Percentiles rank a stretch among this genome's conserved stretches.
These are phyloP conservation scores for Saturnispora silvae DNA, from an alignment of 805 yeast species.

Conservation along the genomic window DNA sequence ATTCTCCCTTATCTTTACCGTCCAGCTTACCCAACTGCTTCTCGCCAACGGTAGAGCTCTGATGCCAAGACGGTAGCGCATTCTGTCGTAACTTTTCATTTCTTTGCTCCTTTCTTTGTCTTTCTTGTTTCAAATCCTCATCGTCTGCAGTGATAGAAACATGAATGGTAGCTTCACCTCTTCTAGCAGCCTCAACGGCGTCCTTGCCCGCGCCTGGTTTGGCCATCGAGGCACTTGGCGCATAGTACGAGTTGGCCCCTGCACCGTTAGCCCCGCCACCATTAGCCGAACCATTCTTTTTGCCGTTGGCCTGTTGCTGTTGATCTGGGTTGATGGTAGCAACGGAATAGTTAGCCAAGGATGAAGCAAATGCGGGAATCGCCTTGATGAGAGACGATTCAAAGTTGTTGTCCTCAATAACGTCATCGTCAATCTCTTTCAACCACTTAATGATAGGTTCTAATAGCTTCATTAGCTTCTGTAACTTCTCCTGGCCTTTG, in stretches of 20 bases:
- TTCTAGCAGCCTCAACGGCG: slow-evolving; percentile 23
- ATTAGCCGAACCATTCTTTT: not conserved
- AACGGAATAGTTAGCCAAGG: slow-evolving; percentile 54
- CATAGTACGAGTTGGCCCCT: slow-evolving; percentile 6
- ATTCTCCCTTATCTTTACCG: slow-evolving; percentile 30
- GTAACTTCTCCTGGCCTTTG: slow-evolving; percentile 70
- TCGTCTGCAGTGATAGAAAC: slow-evolving; percentile 85
- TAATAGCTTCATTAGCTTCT: slow-evolving; percentile 76
- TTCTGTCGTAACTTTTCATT: slow-evolving; percentile 73
- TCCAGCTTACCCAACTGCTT: slow-evolving; percentile 45
- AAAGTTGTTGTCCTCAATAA: slow-evolving; percentile 79
- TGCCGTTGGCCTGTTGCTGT: not conserved
- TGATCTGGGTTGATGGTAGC: slow-evolving; percentile 36
- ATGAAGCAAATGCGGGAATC: slow-evolving; percentile 70
- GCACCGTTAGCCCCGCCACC: not conserved
- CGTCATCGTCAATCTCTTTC: slow-evolving; percentile 71
- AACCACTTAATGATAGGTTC: slow-evolving; percentile 79
- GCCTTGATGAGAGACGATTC: slow-evolving; percentile 74
- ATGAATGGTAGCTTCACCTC: slow-evolving; percentile 76
- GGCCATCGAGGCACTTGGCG: slow-evolving; percentile 6
- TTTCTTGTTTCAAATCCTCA: slow-evolving; percentile 55
- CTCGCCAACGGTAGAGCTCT: slow-evolving; percentile 79
- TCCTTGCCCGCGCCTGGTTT: slow-evolving; percentile 22
- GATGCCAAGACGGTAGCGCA: slow-evolving; percentile 96
- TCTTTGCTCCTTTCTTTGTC: slow-evolving; percentile 54